Evolutionary conservation across 164 flowering plant genomes (phyloP).

Genomic region (Annona cherimola): DNA sequence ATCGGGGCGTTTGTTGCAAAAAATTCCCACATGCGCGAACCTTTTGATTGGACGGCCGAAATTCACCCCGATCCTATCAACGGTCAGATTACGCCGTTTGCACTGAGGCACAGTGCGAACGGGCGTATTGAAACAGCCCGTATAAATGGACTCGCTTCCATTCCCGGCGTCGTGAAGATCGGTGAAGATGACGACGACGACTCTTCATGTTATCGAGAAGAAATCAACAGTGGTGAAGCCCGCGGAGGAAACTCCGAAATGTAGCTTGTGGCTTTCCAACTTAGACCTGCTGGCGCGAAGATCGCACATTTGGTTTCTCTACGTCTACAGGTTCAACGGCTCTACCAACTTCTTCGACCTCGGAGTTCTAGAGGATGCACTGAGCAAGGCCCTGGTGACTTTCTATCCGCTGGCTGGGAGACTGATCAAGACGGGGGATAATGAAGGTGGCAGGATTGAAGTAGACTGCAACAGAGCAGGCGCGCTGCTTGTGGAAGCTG

Average conservation of each 20-base stretch:
- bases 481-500: conserved; percentile 3
- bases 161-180: too few species aligned
- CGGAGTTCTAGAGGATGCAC: neutral
- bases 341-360: conserved; percentile 7
- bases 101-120: too few species aligned
- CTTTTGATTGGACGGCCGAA: too few species aligned
- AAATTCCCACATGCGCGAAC: too few species aligned
- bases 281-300: conserved; percentile 6
- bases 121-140: too few species aligned
- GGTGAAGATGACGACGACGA: too few species aligned
- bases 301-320: neutral
- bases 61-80: too few species aligned
- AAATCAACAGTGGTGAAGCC: conserved; percentile 10
- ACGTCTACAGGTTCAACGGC: neutral
- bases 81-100: too few species aligned
- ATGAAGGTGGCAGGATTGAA: neutral
- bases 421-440: neutral
- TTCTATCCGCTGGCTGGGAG: conserved; percentile 16
- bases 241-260: neutral
- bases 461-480: conserved; percentile 14
- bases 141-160: too few species aligned
- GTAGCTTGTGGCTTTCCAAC: conserved; percentile 5
- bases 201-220: too few species aligned
- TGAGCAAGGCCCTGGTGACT: conserved; percentile 8
- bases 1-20: too few species aligned